These are phyloP conservation scores for Fusarium sp. DNA, from an alignment of 2,329 filamentous ascomycete species.

Conservation along the genomic window DNA sequence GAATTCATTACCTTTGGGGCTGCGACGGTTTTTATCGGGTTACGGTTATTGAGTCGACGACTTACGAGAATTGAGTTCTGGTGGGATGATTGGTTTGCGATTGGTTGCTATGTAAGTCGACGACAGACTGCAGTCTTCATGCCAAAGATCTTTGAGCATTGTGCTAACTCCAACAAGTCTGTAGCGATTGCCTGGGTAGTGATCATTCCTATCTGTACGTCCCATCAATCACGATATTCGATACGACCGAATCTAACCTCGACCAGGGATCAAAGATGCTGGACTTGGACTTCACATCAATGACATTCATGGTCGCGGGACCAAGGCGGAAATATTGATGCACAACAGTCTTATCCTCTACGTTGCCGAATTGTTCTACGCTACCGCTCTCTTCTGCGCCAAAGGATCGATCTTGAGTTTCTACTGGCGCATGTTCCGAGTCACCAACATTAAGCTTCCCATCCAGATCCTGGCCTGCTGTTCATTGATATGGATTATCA, in stretches of 20 bases:
- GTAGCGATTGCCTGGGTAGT: slow-evolving; percentile 31
- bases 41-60: slow-evolving; percentile 25
- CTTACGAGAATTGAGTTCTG: slow-evolving; percentile 29
- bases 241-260: background rate
- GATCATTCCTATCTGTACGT: slow-evolving; percentile 26
- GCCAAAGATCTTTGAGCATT: fast-evolving
- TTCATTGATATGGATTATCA: slow-evolving; percentile 42
- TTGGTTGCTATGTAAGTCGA: slow-evolving; percentile 20
- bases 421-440: slow-evolving; percentile 47
- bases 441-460: slow-evolving; percentile 38
- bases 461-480: slow-evolving; percentile 40
- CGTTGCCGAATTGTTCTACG: slow-evolving; percentile 43
- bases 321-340: slow-evolving; percentile 8
- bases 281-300: slow-evolving; percentile 29
- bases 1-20: slow-evolving; percentile 28
- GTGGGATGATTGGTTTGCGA: slow-evolving; percentile 36
- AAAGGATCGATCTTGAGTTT: slow-evolving; percentile 44
- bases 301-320: slow-evolving; percentile 7
- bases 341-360: slow-evolving; percentile 23
- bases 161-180: background rate
- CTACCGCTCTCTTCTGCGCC: slow-evolving; percentile 39
- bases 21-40: slow-evolving; percentile 19
- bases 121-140: background rate
- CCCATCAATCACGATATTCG: fast-evolving
- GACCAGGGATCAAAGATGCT: slow-evolving; percentile 17